These are phyloP conservation scores for Beauveria brongniartii DNA, from an alignment of 2,329 filamentous ascomycete species.

Conservation along the genomic window DNA sequence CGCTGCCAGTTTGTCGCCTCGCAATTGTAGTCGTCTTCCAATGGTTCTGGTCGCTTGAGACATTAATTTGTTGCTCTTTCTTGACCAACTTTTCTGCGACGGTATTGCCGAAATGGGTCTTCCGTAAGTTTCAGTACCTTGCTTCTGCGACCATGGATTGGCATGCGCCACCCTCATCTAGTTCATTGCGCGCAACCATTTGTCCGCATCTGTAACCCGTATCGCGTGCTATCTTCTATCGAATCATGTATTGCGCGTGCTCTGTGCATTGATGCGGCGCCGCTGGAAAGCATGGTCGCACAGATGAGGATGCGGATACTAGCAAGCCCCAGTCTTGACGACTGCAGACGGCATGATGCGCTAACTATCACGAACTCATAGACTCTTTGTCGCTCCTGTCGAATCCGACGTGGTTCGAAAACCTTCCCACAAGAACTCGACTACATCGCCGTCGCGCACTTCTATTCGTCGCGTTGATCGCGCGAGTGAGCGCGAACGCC, in stretches of 20 bases:
- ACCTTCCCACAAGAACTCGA: slow-evolving; percentile 21
- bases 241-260: not conserved
- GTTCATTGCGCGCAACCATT: not conserved
- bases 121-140: slow-evolving; percentile 33
- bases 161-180: not conserved
- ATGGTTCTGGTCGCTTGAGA: slow-evolving; percentile 3
- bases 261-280: not conserved
- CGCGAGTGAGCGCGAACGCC: slow-evolving; percentile 23
- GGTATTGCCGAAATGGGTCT: slow-evolving; percentile 33
- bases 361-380: slow-evolving; percentile 16
- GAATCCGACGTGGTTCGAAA: slow-evolving; percentile 35
- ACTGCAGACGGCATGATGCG: not conserved
- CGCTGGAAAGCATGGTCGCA: not conserved
- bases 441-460: slow-evolving; percentile 28
- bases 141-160: not conserved
- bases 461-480: slow-evolving; percentile 32
- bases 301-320: not conserved
- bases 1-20: not conserved
- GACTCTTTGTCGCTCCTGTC: slow-evolving; percentile 38
- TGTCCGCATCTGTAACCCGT: not conserved
- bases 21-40: not conserved
- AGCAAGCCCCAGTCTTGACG: not conserved
- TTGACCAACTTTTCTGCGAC: not conserved
- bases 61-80: slow-evolving; percentile 6
- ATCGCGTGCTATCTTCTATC: not conserved